Percentiles rank a stretch among this genome's conserved stretches.
phyloP scores from a whole-genome alignment of 805 yeast genomes.

The Isabelozyma gotoi region DNA sequence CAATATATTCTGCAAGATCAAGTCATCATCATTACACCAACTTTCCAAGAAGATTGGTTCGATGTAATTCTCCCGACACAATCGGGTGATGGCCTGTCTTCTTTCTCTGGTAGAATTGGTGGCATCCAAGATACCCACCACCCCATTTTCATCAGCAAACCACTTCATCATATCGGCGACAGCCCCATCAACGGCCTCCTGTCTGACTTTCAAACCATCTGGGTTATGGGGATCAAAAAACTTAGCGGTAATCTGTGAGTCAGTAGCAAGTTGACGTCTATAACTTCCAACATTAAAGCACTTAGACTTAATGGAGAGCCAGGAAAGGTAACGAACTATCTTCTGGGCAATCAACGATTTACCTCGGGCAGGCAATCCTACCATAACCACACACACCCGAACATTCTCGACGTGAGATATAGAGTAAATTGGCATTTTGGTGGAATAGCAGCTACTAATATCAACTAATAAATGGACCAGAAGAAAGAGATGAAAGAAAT shows the following conservation, averaged over 20 bases:
- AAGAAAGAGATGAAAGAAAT: too few relatives aligned
- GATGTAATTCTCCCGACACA: constrained; percentile 63
- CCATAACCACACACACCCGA: constrained; percentile 84
- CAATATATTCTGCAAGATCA: constrained; percentile 73
- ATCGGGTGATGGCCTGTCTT: constrained; percentile 60
- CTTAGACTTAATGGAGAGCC: constrained; percentile 86
- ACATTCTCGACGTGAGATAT: constrained; percentile 65
- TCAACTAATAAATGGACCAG: too few relatives aligned
- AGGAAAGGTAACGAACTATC: constrained; percentile 84
- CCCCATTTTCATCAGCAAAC: constrained; percentile 78
- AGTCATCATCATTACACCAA: constrained; percentile 80
- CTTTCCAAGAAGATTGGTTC: constrained; percentile 93
- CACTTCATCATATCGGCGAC: constrained; percentile 80
- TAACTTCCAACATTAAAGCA: constrained; percentile 89
- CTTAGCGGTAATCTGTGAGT: constrained; percentile 67
- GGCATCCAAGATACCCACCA: constrained; percentile 92
- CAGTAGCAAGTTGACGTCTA: constrained; percentile 56
- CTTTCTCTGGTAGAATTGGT: constrained; percentile 80
- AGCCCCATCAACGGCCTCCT: constrained; percentile 70
- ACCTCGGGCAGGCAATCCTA: constrained; percentile 88
- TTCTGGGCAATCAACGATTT: constrained; percentile 93
- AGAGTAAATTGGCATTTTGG: constrained; percentile 53
- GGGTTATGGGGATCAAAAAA: constrained; percentile 71
- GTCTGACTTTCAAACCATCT: constrained; percentile 62
- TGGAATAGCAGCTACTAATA: background rate